Evolutionary conservation across 768 basidiomycete species (phyloP).

Genomic region (Dentipellis fragilis): DNA sequence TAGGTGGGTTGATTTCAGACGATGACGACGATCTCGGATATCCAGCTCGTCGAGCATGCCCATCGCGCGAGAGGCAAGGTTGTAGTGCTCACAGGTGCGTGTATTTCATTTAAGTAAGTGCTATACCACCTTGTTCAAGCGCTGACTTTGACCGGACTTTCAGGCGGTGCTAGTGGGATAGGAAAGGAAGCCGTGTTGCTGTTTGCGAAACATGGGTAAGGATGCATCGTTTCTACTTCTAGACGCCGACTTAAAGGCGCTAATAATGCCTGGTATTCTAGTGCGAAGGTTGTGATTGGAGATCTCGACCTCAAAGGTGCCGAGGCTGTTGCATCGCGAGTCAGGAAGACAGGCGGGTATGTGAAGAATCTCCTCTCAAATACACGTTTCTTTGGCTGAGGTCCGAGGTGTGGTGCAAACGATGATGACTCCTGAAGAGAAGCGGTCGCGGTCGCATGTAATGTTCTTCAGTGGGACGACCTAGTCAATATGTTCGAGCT

Average conservation of each 20-base stretch:
- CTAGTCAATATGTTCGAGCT: constrained; percentile 41
- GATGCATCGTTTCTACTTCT: background rate
- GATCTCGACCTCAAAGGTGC: constrained; percentile 35
- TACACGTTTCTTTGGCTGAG: background rate
- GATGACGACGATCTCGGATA: constrained; percentile 17
- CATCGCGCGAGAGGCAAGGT: constrained; percentile 17
- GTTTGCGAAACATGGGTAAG: constrained; percentile 44
- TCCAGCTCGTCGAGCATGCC: constrained; percentile 12
- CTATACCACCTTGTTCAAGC: background rate
- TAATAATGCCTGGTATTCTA: constrained; percentile 12
- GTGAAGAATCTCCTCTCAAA: constrained; percentile 8
- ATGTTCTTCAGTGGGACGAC: constrained; percentile 47
- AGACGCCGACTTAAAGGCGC: background rate
- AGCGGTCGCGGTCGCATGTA: constrained; percentile 32
- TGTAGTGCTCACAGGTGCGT: constrained; percentile 19
- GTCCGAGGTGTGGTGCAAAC: background rate
- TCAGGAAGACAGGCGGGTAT: constrained; percentile 34
- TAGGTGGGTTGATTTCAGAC: background rate
- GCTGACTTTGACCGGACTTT: background rate
- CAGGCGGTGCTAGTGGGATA: constrained; percentile 28
- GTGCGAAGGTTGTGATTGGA: constrained; percentile 43
- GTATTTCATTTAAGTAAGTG: background rate
- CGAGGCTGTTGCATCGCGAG: constrained; percentile 29
- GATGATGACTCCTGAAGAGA: constrained; percentile 20
- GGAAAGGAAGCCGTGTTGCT: constrained; percentile 39